These are phyloP conservation scores for Malassezia slooffiae DNA, from an alignment of 1,284 basidiomycete genomes.

Conservation along the genomic window DNA sequence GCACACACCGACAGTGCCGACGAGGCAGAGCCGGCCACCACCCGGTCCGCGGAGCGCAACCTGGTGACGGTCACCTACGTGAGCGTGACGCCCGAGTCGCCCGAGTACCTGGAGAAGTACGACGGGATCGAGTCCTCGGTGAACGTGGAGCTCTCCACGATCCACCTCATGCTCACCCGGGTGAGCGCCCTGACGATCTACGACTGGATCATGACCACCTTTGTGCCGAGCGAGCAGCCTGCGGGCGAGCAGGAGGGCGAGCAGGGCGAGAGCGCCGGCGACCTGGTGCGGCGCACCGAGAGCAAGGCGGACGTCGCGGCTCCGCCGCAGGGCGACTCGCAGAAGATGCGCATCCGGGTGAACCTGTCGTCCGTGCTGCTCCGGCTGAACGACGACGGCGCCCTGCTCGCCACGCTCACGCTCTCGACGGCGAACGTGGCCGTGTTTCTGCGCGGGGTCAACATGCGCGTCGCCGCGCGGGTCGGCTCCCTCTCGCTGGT, in stretches of 20 bases:
- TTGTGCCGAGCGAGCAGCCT: constrained; percentile 15
- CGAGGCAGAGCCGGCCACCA: constrained; percentile 8
- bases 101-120: constrained; percentile 70
- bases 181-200: constrained; percentile 85
- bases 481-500: constrained; percentile 74
- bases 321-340: constrained; percentile 43
- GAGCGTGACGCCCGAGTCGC: constrained; percentile 63
- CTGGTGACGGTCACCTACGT: constrained; percentile 75
- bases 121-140: constrained; percentile 82
- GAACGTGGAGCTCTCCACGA: constrained; percentile 79
- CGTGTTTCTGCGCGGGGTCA: constrained; percentile 63
- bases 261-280: constrained; percentile 1
- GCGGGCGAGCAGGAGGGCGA: not conserved
- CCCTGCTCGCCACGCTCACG: constrained; percentile 70
- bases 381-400: constrained; percentile 65
- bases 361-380: constrained; percentile 78
- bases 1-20: constrained; percentile 16
- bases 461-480: constrained; percentile 68
- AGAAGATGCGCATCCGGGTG: constrained; percentile 71
- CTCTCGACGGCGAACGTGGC: constrained; percentile 83
- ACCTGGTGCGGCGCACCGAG: not conserved
- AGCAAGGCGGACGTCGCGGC: not conserved
- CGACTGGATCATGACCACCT: constrained; percentile 83
- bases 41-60: too few relatives aligned
- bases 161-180: constrained; percentile 78